These are phyloP conservation scores for Croton laevigatus DNA, from an alignment of 441 rosid genomes.

Conservation along the genomic window DNA sequence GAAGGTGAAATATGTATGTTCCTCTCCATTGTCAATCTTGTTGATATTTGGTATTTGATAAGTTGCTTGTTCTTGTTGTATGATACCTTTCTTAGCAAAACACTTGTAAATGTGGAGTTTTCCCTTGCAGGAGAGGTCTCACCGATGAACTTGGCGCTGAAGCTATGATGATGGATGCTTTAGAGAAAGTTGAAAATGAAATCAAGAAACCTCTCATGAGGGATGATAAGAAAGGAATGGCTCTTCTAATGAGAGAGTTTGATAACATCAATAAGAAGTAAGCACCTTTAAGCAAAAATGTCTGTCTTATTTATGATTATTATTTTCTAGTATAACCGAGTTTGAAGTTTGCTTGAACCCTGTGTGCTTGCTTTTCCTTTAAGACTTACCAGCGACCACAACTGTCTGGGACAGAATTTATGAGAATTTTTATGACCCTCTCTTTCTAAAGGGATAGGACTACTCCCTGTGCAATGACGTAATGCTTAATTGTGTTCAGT, in stretches of 20 bases:
- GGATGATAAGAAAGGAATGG: slow-evolving; percentile 87
- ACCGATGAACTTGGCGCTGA: slow-evolving; percentile 84
- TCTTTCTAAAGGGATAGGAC: neutral
- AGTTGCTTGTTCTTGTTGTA: neutral
- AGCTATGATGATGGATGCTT: slow-evolving; percentile 93
- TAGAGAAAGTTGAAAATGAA: slow-evolving; percentile 91
- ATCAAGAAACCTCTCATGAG: slow-evolving; percentile 93
- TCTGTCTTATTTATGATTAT: neutral
- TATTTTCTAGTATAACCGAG: neutral
- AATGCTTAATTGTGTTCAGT: neutral
- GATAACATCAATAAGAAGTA: slow-evolving; percentile 91
- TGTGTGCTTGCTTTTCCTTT: neutral
- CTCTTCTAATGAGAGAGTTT: slow-evolving; percentile 78
- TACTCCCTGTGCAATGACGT: neutral
- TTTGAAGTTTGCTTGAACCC: neutral
- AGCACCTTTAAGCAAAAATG: slow-evolving; percentile 13
- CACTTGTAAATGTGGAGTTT: neutral
- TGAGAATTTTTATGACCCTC: neutral
- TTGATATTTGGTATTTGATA: neutral
- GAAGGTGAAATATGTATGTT: neutral
- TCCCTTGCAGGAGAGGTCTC: slow-evolving; percentile 66
- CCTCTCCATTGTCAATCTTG: neutral
- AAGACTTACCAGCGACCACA: neutral
- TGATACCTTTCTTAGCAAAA: no score
- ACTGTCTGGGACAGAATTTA: neutral